phyloP scores from a whole-genome alignment of 2,329 filamentous ascomycete genomes.

The Aspergillus transmontanensis region DNA sequence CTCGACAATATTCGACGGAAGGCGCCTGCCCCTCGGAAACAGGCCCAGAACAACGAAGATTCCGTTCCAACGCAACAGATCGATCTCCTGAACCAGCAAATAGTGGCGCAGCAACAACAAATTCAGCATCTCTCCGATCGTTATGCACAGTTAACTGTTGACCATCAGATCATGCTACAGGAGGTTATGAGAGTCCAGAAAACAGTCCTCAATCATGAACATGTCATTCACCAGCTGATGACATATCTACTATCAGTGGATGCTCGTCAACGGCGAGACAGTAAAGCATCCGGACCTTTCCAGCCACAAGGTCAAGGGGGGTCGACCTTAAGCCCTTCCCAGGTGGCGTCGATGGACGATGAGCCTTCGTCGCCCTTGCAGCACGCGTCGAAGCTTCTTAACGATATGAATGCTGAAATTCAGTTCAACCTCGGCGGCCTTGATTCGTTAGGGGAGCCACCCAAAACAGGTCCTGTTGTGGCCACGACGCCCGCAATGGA shows the following conservation, averaged over 20 bases:
- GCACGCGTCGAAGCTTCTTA: conserved; percentile 67
- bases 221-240: conserved; percentile 72
- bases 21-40: conserved; percentile 85
- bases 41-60: conserved; percentile 67
- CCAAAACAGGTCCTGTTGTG: conserved; percentile 57
- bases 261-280: conserved; percentile 65
- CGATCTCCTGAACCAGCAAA: conserved; percentile 82
- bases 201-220: conserved; percentile 72
- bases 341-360: conserved; percentile 57
- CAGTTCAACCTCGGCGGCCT: conserved; percentile 66
- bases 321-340: conserved; percentile 48
- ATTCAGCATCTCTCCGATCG: conserved; percentile 84
- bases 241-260: conserved; percentile 67
- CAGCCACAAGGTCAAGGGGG: conserved; percentile 45
- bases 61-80: conserved; percentile 84
- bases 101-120: conserved; percentile 89
- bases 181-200: conserved; percentile 67
- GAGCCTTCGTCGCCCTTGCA: conserved; percentile 68
- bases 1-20: conserved; percentile 96
- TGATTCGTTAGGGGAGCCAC: conserved; percentile 65
- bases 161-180: conserved; percentile 66
- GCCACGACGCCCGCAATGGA: conserved; percentile 62
- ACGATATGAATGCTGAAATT: conserved; percentile 66
- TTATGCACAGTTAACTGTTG: conserved; percentile 74
- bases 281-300: conserved; percentile 47